Evolutionary conservation across 148 eudicot genomes (phyloP).

Genomic region (Silene conica): DNA sequence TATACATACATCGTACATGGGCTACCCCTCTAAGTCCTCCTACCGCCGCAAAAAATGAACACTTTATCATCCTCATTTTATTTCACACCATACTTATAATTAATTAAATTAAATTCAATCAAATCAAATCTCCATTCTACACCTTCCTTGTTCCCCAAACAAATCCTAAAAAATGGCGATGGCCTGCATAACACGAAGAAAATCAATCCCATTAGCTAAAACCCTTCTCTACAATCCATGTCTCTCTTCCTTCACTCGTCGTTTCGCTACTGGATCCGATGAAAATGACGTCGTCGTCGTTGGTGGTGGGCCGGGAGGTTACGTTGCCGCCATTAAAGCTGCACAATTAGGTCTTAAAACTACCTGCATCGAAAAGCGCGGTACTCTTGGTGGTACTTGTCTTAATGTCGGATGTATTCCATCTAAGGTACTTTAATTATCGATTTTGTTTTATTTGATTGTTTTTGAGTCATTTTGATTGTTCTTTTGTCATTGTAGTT

Average conservation of each 20-base stretch:
- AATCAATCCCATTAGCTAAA: constrained; percentile 30
- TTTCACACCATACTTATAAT: no score
- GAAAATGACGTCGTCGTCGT: constrained; percentile 85
- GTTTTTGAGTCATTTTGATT: background rate
- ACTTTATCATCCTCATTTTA: no score
- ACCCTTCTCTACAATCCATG: constrained; percentile 27
- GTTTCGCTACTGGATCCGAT: constrained; percentile 62
- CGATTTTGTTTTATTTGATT: background rate
- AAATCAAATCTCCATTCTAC: no score
- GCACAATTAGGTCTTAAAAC: constrained; percentile 91
- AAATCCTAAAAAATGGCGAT: constrained; percentile 51
- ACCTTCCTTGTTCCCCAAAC: no score
- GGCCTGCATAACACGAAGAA: constrained; percentile 62
- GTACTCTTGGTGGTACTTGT: constrained; percentile 87
- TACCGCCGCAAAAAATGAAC: no score
- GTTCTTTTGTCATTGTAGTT: background rate
- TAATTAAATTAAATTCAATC: no score
- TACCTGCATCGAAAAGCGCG: constrained; percentile 93
- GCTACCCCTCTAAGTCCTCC: no score
- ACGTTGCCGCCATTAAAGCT: constrained; percentile 94
- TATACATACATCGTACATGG: no score
- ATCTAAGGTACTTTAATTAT: constrained; percentile 55
- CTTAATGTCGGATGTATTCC: constrained; percentile 97
- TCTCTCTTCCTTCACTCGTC: constrained; percentile 45
- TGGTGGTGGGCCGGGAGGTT: constrained; percentile 96